Conservation (phyloP, 164 flowering plant species). For the Vitis rupestris region DNA sequence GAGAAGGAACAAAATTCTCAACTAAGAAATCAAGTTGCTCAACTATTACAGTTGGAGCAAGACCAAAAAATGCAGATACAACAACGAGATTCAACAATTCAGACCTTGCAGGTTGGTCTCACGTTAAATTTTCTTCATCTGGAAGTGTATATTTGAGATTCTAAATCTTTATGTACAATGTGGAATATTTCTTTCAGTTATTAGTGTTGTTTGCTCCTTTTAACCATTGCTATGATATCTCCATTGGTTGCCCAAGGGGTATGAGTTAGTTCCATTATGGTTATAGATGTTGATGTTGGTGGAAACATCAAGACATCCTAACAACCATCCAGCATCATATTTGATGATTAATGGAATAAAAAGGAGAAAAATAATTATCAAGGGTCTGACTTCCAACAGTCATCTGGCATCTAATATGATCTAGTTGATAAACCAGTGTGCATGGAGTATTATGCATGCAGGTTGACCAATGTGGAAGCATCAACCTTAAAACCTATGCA, state of each 20-base stretch:
- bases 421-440: too few relatives aligned
- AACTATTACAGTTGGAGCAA: constrained; percentile 76
- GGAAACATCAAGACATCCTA: background rate
- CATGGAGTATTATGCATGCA: too few relatives aligned
- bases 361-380: too few relatives aligned
- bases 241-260: background rate
- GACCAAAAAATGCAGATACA: constrained; percentile 77
- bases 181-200: background rate
- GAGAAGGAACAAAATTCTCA: constrained; percentile 94
- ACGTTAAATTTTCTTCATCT: background rate
- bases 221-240: background rate
- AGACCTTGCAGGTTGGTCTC: constrained; percentile 66
- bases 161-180: background rate
- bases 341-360: too few relatives aligned
- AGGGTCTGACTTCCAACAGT: too few relatives aligned
- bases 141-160: background rate
- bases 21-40: constrained; percentile 85
- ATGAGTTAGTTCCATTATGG: background rate
- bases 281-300: background rate
- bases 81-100: constrained; percentile 69
- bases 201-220: background rate
- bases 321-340: too few relatives aligned
- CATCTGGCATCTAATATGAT: too few relatives aligned
- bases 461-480: too few relatives aligned
- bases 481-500: too few relatives aligned